Evolutionary conservation across 2,329 filamentous ascomycete species (phyloP), one percentile per base, ranked within the genome.

Genomic region (Cercospora zeina): DNA sequence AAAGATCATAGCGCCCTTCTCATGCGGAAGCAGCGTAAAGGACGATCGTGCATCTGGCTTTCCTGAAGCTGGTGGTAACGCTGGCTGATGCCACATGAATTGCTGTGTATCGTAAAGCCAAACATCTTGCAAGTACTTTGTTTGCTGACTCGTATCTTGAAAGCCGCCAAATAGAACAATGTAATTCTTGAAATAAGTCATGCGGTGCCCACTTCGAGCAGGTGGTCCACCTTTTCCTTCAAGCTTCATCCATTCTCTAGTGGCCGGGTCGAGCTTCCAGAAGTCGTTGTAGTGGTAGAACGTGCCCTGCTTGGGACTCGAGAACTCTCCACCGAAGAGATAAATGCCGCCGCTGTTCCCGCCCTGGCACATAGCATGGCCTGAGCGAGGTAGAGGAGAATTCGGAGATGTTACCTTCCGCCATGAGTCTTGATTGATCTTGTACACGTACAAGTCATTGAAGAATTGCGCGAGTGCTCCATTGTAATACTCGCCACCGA

Each of bases 241-340:
- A 34, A 99, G 82, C 64, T 93, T 89, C 61, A 87, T 90, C 95
- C 95, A 99, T 79, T 99, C 95, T 70, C 92, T 84, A 7, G 85
- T 87, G 8, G 83, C 84, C 0, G 93, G 89, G 73, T 97, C 93
- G 47, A 97, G 83, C 54, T 89, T 84, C 93, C 95, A 99, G 75
- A 99, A 97, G 78, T 97, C 95, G 72, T 96, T 96, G 79, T 99
- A 99, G 77, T 99, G 95, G 76, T 99, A 97, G 73, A 99, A 99
- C 0, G 93, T 97, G 3, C 95, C 95, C 77, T 97, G 95, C 75
- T 97, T 97, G 1, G 95, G 95, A 30, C 89, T 93, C 62, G 90
- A 96, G 76, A 99, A 99, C 77, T 99, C 95, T 64, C 93, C 95
- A 67, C 95, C 95, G 72, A 97, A 97, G 14, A 99, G 80, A 75